phyloP scores from a whole-genome alignment of 345 rosid genomes.

The Eucalyptus guilfoylei region DNA sequence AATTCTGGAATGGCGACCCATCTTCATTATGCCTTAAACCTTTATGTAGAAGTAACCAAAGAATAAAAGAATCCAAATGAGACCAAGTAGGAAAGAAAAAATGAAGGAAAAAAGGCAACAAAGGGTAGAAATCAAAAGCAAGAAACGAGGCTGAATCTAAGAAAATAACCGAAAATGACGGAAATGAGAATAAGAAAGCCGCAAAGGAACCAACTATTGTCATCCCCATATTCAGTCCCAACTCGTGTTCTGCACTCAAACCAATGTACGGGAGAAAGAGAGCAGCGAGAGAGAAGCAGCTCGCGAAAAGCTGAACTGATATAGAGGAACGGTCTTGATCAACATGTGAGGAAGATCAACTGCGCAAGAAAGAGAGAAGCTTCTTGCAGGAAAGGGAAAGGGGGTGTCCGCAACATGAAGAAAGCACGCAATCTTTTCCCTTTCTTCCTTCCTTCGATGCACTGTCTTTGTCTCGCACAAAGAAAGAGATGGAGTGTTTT shows the following conservation, averaged over 20 bases:
- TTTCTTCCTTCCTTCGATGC: background rate
- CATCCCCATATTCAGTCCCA: background rate
- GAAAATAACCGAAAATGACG: background rate
- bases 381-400: background rate
- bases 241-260: background rate
- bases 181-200: background rate
- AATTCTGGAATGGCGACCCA: background rate
- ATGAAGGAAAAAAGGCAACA: background rate
- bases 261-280: background rate
- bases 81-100: background rate
- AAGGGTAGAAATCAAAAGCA: background rate
- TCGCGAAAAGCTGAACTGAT: background rate
- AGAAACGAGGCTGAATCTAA: background rate
- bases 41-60: background rate
- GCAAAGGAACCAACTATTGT: background rate
- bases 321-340: background rate
- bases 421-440: background rate
- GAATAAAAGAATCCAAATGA: background rate
- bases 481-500: conserved; percentile 43
- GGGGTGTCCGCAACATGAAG: conserved; percentile 26
- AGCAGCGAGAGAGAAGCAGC: background rate
- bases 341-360: background rate
- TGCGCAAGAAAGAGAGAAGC: background rate
- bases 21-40: background rate
- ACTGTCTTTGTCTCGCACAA: conserved; percentile 4